Base-by-base conservation (phyloP, 352 stramenopile genomes). In the Globisporangium canariense region DNA sequence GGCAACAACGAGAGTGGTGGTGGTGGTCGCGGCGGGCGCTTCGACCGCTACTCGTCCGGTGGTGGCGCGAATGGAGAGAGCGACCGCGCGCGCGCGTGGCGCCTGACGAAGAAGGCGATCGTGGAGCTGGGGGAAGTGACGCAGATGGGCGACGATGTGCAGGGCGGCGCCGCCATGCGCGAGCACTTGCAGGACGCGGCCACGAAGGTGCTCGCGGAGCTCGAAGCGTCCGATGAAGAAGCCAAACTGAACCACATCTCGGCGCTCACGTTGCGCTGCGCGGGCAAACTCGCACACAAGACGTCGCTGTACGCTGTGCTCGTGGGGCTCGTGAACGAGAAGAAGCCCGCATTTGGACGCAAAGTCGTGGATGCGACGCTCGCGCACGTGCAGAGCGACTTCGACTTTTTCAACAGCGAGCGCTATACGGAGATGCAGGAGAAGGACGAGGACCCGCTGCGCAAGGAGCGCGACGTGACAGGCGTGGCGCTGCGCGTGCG, bases 21-120 rank as follows among this genome's bases (percentile, higher is more conserved):
- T 20, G 28, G 51, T 18, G 51, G 52, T 30, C 62, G 70, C 41
- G 72, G 70, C 46, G 71, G 70, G 10, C 70, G 74, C 36, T 62
- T 49, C 25, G 62, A 63, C 18, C 62, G 62, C 43, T 68, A 58
- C 45, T 68, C 62, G 28, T 69, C 51, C 10, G 58, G 60, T 25
- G 70, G 65, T 22, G 52, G 60, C 8, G 50, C 63, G 4, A 55
- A 62, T 4, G 70, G 67, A 38, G 84, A 93, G 66, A 91, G 79
- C 66, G 82, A 93, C 52, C 70, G 78, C 45, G 82, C 80, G 43
- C 80, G 84, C 13, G 69, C 78, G 28, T 93, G 84, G 84, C 82
- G 84, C 7, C 62, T 93, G 51, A 73, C 79, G 34, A 91, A 91
- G 65, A 91, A 94, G 66, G 76, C 71, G 25, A 66, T 93, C 49